Conservation (phyloP, 495 filamentous ascomycete species). For the Wilcoxina mikolae region DNA sequence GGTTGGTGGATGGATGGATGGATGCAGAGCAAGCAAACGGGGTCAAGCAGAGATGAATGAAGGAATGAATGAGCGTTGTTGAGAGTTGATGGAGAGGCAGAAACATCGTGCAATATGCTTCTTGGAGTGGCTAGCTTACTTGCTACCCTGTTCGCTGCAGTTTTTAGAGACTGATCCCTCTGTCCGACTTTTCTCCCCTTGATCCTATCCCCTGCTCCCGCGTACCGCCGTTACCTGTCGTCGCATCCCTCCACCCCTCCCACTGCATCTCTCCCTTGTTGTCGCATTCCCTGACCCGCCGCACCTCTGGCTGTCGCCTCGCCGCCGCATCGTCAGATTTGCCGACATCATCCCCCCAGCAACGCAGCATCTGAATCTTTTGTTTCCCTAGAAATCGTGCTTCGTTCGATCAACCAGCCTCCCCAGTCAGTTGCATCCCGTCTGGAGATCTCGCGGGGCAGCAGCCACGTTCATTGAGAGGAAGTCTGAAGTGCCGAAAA, state of each 20-base stretch:
- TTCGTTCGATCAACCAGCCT: not conserved
- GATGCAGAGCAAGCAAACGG: too few relatives aligned
- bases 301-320: constrained; percentile 15
- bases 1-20: too few relatives aligned
- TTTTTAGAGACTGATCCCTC: constrained; percentile 25
- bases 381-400: not conserved
- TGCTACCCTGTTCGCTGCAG: constrained; percentile 6
- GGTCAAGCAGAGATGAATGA: too few relatives aligned
- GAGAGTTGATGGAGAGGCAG: too few relatives aligned
- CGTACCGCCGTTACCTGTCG: constrained; percentile 26
- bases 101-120: not conserved
- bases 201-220: constrained; percentile 17
- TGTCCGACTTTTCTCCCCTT: constrained; percentile 12
- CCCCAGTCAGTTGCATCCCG: not conserved
- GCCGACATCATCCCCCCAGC: not conserved
- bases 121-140: not conserved
- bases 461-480: not conserved
- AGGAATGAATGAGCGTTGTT: not conserved
- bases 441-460: not conserved
- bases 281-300: constrained; percentile 15
- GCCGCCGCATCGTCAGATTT: not conserved
- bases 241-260: constrained; percentile 18
- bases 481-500: not conserved
- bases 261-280: constrained; percentile 5
- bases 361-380: not conserved